Conservation (phyloP, 164 flowering plant genomes). For the Warburgia ugandensis region DNA sequence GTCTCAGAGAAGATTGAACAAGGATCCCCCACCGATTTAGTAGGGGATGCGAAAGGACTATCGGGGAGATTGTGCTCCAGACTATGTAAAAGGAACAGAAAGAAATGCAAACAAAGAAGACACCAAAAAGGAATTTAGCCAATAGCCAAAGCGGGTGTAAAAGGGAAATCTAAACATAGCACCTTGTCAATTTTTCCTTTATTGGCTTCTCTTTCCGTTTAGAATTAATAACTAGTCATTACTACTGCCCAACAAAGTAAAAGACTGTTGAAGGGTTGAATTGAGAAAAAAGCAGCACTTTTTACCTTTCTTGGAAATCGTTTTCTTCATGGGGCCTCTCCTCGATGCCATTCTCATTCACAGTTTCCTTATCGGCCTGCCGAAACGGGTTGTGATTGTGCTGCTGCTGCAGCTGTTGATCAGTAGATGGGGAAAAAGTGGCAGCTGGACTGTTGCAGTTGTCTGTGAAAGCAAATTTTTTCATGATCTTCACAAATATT, state of each 20-base stretch:
- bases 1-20: conserved; percentile 11
- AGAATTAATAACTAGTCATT: too few relatives aligned
- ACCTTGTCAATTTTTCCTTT: too few relatives aligned
- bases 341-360: conserved; percentile 17
- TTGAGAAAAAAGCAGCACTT: neutral
- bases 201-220: too few relatives aligned
- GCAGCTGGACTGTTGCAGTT: conserved; percentile 18
- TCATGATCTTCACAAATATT: too few relatives aligned
- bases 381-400: neutral
- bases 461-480: too few relatives aligned
- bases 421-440: conserved; percentile 9
- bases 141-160: too few relatives aligned
- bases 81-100: conserved; percentile 11
- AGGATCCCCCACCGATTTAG: conserved; percentile 27
- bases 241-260: too few relatives aligned
- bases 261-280: neutral
- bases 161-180: too few relatives aligned
- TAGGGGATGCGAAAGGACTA: conserved; percentile 80
- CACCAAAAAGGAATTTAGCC: too few relatives aligned
- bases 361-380: conserved; percentile 8
- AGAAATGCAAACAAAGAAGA: too few relatives aligned
- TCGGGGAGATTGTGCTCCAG: conserved; percentile 88
- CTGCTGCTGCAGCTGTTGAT: conserved; percentile 20
- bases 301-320: conserved; percentile 50
- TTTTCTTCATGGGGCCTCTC: conserved; percentile 25